Base-by-base conservation (phyloP, 225 moss, liverwort and hornwort genomes). In the Marchantia polymorpha region DNA sequence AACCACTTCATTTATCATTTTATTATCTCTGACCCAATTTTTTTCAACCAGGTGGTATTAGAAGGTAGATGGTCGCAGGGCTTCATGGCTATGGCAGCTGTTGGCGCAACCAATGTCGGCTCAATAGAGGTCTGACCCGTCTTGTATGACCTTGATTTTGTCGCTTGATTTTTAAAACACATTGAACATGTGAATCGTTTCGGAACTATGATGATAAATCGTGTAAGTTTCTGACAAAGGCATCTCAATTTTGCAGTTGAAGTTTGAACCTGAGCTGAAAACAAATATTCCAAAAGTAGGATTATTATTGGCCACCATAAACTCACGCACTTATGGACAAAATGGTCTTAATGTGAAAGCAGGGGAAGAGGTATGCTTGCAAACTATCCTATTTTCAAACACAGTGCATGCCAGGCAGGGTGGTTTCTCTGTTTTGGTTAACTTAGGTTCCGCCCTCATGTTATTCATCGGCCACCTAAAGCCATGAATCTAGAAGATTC, bases 31-130 rank as follows among this genome's bases (percentile, higher is more conserved):
- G 12, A 74, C 26, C 52, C 54, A n/a, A 9, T 1, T 8, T 60
- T 29, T 16, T 75, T 58, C 16, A 2, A 30, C 23, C 86, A 89
- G 88, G 88, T 96, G 55, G 90, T 94, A 72, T 74, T 96, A 68
- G 96, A 96, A 89, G 96, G 96, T 76, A 87, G 87, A 79, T 96
- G 94, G 94, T 91, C 96, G 56, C 94, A 96, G 79, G 96, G 96
- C 19, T 86, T 94, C n/a, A 92, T 96, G 94, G 92, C 92, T 53
- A 89, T 96, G 90, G 96, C 94, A 53, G 96, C 96, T 54, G 94
- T 96, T 7, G 96, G 96, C 67, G 96, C 96, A 46, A 96, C 96
- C 7, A 96, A 94, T 81, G 96, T 96, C 46, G 96, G 96, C 52
- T 96, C 96, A 22, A 96, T 96, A 79, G 96, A 94, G 86, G 83